phyloP scores from a whole-genome alignment of 2,329 filamentous ascomycete genomes.

The Paradendryphiella salina region DNA sequence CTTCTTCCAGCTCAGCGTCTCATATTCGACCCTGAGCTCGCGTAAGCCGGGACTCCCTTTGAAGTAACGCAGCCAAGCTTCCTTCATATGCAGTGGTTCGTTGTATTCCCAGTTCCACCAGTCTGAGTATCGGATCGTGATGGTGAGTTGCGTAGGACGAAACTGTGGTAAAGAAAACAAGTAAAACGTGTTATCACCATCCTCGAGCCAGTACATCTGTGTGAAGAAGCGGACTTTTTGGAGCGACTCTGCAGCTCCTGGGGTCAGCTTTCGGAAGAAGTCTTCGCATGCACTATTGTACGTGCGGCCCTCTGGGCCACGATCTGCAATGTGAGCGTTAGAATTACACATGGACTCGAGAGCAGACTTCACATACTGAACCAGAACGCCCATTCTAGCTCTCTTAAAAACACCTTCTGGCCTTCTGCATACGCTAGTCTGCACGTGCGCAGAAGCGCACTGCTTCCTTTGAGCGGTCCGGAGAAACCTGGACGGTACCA shows the following conservation, averaged over 20 bases:
- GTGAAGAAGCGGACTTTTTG: conserved; percentile 17
- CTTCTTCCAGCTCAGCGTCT: conserved; percentile 15
- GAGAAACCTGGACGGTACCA: conserved; percentile 15
- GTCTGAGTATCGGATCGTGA: conserved; percentile 57
- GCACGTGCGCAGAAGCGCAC: conserved; percentile 13
- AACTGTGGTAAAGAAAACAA: conserved; percentile 6
- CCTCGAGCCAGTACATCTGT: conserved; percentile 17
- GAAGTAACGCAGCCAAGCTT: conserved; percentile 8
- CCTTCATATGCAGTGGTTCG: conserved; percentile 66
- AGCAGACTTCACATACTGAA: conserved; percentile 5
- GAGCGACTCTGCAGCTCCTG: conserved; percentile 1
- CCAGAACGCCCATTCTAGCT: conserved; percentile 14
- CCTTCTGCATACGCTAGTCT: conserved; percentile 11
- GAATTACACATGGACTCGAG: background rate
- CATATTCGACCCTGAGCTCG: conserved; percentile 18
- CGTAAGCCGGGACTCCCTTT: conserved; percentile 4
- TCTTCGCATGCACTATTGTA: background rate
- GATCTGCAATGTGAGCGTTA: conserved; percentile 3
- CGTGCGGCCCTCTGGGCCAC: conserved; percentile 8
- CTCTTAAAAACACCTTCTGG: conserved; percentile 10
- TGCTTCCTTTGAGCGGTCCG: conserved; percentile 9
- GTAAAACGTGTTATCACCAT: background rate
- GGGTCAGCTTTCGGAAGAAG: conserved; percentile 8
- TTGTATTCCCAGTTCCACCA: conserved; percentile 86
- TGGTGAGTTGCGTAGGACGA: conserved; percentile 35